Percentiles rank a stretch among this genome's conserved stretches.
These are phyloP conservation scores for Monilinia polystroma DNA, from an alignment of 2,329 filamentous ascomycete species.

Conservation along the genomic window DNA sequence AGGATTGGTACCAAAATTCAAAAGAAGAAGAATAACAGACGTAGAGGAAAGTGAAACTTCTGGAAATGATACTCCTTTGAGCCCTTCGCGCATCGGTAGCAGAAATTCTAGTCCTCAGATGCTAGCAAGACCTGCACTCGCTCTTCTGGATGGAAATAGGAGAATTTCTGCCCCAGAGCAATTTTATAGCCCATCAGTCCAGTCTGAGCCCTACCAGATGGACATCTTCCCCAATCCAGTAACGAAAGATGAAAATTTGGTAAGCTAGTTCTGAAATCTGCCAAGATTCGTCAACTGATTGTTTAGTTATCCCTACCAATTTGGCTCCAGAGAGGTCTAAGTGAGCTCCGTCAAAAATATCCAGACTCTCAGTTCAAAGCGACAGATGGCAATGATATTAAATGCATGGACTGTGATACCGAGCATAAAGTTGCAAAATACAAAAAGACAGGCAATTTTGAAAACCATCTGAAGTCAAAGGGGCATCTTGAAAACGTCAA, in stretches of 20 bases:
- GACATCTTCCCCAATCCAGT: not conserved
- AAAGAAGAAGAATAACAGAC: slow-evolving; percentile 18
- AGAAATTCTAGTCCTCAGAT: slow-evolving; percentile 14
- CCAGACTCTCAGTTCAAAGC: slow-evolving; percentile 12
- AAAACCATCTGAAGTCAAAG: slow-evolving; percentile 11
- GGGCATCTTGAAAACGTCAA: not conserved
- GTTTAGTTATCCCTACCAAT: slow-evolving; percentile 6
- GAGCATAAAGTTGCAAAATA: not conserved
- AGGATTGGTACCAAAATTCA: slow-evolving; percentile 9
- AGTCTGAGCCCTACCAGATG: slow-evolving; percentile 4
- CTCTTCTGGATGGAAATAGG: slow-evolving; percentile 12
- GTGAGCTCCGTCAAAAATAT: slow-evolving; percentile 14
- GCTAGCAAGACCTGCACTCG: slow-evolving; percentile 12
- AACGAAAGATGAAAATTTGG: not conserved
- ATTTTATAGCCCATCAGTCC: slow-evolving; percentile 15
- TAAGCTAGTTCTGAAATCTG: not conserved
- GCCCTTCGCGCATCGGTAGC: not conserved
- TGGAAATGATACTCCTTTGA: not conserved
- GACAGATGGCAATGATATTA: not conserved
- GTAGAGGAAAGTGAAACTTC: slow-evolving; percentile 19
- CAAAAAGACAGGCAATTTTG: slow-evolving; percentile 1
- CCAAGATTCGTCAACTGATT: not conserved
- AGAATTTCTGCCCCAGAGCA: slow-evolving; percentile 8
- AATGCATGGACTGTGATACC: slow-evolving; percentile 14
- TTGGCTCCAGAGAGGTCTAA: slow-evolving; percentile 18